These are phyloP conservation scores for Agrostemma githago DNA, from an alignment of 148 eudicot genomes.

Conservation along the genomic window DNA sequence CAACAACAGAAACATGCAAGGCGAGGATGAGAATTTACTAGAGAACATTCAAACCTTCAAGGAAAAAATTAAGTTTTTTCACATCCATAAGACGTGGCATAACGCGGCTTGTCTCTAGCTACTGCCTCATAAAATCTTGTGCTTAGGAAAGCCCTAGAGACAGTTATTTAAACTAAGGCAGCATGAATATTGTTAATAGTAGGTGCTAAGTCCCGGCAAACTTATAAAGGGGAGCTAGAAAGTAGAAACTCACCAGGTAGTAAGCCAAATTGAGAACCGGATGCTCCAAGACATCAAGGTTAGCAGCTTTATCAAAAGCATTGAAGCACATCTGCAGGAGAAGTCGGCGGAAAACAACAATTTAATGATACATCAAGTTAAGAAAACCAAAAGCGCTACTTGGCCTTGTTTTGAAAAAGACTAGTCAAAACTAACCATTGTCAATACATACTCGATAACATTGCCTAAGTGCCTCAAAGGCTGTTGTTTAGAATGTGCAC, in stretches of 20 bases:
- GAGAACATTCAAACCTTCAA: background rate
- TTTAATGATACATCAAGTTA: background rate
- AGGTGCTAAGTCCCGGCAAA: background rate
- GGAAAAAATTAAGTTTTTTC: background rate
- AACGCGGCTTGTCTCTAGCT: background rate
- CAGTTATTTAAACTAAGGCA: background rate
- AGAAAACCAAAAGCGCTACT: background rate
- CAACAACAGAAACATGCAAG: background rate
- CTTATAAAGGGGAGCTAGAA: background rate
- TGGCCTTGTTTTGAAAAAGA: background rate
- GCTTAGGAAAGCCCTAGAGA: background rate
- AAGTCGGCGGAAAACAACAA: background rate
- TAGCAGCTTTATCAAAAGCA: constrained; percentile 84
- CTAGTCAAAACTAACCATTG: too few species aligned
- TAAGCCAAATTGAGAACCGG: constrained; percentile 71
- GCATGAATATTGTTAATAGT: background rate
- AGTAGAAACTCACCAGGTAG: constrained; percentile 61
- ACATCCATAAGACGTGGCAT: background rate
- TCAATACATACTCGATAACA: too few species aligned
- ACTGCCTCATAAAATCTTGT: background rate
- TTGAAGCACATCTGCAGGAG: constrained; percentile 76
- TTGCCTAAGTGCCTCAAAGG: too few species aligned
- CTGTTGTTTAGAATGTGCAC: too few species aligned
- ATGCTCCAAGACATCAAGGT: constrained; percentile 81
- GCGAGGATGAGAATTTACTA: background rate